phyloP scores from a whole-genome alignment of 1,284 basidiomycete species.

The Ustilago xerochloae region DNA sequence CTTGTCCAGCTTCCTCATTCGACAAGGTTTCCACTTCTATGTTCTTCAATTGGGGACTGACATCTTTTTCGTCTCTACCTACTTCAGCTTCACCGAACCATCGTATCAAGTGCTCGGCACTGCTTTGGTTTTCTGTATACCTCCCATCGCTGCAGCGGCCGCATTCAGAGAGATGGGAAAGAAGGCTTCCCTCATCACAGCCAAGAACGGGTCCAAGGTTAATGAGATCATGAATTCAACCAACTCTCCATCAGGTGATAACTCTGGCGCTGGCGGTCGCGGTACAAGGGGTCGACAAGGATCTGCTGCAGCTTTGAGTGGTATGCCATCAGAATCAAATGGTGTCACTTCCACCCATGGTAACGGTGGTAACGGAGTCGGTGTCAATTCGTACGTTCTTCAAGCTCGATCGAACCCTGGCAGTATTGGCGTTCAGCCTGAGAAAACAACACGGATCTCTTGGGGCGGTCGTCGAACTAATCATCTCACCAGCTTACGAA shows the following conservation, averaged over 20 bases:
- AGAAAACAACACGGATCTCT: conserved; percentile 19
- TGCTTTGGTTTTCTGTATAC: conserved; percentile 25
- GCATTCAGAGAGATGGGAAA: conserved; percentile 48
- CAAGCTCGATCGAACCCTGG: conserved; percentile 16
- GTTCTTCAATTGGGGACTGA: conserved; percentile 25
- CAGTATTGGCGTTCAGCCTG: background rate
- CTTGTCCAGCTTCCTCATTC: conserved; percentile 34
- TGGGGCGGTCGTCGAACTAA: conserved; percentile 8
- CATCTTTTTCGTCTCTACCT: conserved; percentile 36
- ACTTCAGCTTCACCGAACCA: conserved; percentile 14
- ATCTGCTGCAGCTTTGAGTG: background rate
- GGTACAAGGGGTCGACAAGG: background rate
- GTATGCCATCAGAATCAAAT: background rate
- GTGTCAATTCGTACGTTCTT: conserved; percentile 25
- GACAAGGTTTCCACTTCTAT: conserved; percentile 48
- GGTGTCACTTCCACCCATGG: background rate
- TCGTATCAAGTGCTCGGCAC: conserved; percentile 38
- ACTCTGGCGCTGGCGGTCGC: conserved; percentile 1
- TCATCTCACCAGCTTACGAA: conserved; percentile 5
- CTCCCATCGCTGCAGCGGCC: conserved; percentile 34
- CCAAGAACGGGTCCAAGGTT: conserved; percentile 8
- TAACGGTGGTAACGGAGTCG: background rate
- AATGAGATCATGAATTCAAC: conserved; percentile 43
- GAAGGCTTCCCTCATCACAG: conserved; percentile 22
- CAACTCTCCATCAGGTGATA: conserved; percentile 18